Percentiles rank a stretch among this genome's conserved stretches.
Conservation (phyloP, 2,329 filamentous ascomycete genomes). For the Parafenestella ontariensis region DNA sequence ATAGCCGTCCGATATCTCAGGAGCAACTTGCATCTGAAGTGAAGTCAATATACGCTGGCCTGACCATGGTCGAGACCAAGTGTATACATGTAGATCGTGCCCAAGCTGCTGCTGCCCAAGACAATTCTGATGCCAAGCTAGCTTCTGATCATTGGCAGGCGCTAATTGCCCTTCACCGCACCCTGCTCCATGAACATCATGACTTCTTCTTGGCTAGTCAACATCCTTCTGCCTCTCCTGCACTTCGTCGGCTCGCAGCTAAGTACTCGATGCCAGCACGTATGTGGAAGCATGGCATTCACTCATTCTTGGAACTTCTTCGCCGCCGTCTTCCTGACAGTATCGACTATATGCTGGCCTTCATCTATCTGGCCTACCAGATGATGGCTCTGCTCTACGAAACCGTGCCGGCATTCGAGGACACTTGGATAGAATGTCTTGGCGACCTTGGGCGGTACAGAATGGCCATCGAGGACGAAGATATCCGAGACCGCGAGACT, state of each 20-base stretch:
- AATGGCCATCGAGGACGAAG: conserved; percentile 90
- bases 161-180: conserved; percentile 80
- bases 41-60: conserved; percentile 80
- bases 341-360: conserved; percentile 87
- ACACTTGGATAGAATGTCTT: conserved; percentile 93
- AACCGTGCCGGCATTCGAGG: conserved; percentile 80
- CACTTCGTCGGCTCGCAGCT: conserved; percentile 71
- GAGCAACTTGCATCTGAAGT: conserved; percentile 83
- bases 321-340: conserved; percentile 74
- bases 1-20: conserved; percentile 74
- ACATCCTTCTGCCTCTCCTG: conserved; percentile 74
- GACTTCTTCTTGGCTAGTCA: conserved; percentile 80
- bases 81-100: conserved; percentile 82
- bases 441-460: conserved; percentile 85
- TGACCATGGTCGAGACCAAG: conserved; percentile 86
- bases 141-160: conserved; percentile 81
- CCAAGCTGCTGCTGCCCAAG: conserved; percentile 62
- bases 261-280: conserved; percentile 92
- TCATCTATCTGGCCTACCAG: conserved; percentile 87
- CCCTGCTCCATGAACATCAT: conserved; percentile 73
- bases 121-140: conserved; percentile 54
- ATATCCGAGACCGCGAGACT: conserved; percentile 74
- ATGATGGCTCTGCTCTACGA: conserved; percentile 90
- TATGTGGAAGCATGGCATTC: conserved; percentile 95
- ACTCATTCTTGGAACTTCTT: conserved; percentile 77